phyloP scores from a whole-genome alignment of 129 eudicot species.

The Pseudognaphalium luteoalbum region DNA sequence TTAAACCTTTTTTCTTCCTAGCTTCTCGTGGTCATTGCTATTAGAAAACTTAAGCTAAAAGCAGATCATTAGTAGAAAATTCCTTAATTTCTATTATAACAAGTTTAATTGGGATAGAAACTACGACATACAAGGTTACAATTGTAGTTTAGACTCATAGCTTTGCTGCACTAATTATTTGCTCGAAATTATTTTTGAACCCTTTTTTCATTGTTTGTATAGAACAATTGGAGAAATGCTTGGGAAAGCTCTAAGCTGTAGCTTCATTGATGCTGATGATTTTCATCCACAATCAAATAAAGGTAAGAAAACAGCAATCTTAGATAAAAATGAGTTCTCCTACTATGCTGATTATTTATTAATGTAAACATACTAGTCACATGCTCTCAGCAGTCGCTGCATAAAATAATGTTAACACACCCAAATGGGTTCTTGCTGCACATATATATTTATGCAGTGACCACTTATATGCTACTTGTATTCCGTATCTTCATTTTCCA shows the following conservation, averaged over 20 bases:
- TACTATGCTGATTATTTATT: background rate
- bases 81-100: no score
- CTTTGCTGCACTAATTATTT: background rate
- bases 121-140: no score
- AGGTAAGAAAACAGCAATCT: conserved; percentile 45
- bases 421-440: background rate
- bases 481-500: background rate
- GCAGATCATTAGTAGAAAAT: no score
- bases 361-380: background rate
- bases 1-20: background rate
- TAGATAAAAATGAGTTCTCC: background rate
- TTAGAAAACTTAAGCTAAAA: no score
- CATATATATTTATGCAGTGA: background rate
- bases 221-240: conserved; percentile 84
- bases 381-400: background rate
- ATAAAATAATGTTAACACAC: no score
- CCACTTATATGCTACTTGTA: background rate
- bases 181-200: background rate
- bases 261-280: conserved; percentile 90
- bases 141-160: background rate
- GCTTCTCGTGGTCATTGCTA: background rate
- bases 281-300: conserved; percentile 82
- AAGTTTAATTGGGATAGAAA: no score
- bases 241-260: conserved; percentile 49
- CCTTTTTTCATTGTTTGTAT: conserved; percentile 1